Evolutionary conservation across 2,329 filamentous ascomycete genomes (phyloP), one percentile per base, ranked within the genome.

Genomic region (Aspergillus sp.): DNA sequence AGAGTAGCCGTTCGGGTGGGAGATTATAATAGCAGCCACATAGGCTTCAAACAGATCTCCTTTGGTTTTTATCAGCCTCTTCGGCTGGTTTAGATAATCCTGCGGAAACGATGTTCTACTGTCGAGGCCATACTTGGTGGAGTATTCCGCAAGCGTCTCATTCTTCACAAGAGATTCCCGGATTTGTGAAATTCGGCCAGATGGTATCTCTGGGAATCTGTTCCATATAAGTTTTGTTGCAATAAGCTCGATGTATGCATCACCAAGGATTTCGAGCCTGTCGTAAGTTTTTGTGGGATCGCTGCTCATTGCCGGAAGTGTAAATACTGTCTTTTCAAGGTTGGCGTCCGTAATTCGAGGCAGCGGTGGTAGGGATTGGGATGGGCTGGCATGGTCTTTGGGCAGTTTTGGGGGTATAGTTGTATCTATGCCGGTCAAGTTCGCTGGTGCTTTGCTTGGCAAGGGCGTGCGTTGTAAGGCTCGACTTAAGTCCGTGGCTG

Each of bases 11-110:
- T 86, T 74, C 3, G 87, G 82, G 68, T 92, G 85, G 1, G 89
- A 88, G 2, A 92, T 79, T 38, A 96, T 84, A 6, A 93, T 78
- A 3, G 90, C 93, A 8, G 91, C 93, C 17, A 96, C 86, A 69
- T 96, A 97, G 0, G 94, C 91, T 75, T 98, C 94, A 69, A 97
- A 96, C 19, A 97, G 84, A 72, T 98, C 94, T 8, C 89, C 93
- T 59, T 91, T 83, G 9, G 92, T 87, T 76, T 97, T 97, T 15
- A 81, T 84, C 62, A 85, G 82, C 83, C 84, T 73, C 84, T 88
- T 72, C 71, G 76, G 59, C 71, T 83, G 55, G 70, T 77, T 51
- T 65, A 71, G 25, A 78, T 79, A 64, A 64, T 83, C 82, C 13
- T 68, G 64, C 1, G 84, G 89, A 3, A 91, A 79, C 30, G 81